Conservation (phyloP, 1,139 yeast species). For the Yamadazyma atmosphaerica region DNA sequence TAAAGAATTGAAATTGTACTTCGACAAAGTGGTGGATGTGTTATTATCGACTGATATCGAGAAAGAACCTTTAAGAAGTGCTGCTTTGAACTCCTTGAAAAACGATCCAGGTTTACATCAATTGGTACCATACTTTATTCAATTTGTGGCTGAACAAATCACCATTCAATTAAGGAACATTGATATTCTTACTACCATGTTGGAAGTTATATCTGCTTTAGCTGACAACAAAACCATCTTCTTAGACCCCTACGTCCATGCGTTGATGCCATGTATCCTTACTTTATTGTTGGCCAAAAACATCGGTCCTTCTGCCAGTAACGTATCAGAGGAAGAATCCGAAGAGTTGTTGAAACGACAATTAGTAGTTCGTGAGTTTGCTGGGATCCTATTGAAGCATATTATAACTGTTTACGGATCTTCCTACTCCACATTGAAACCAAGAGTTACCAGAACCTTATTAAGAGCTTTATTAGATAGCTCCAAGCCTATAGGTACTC, state of each 20-base stretch:
- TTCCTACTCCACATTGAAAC: slow-evolving; percentile 85
- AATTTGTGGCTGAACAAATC: slow-evolving; percentile 93
- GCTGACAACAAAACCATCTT: slow-evolving; percentile 84
- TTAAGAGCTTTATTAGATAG: slow-evolving; percentile 85
- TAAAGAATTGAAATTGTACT: slow-evolving; percentile 89
- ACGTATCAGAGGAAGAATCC: slow-evolving; percentile 28
- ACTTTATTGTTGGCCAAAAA: slow-evolving; percentile 87
- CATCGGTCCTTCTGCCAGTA: slow-evolving; percentile 62
- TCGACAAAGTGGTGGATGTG: slow-evolving; percentile 86
- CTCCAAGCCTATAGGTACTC: slow-evolving; percentile 80
- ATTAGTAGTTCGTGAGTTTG: slow-evolving; percentile 77
- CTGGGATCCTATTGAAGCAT: slow-evolving; percentile 79
- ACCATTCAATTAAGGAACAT: slow-evolving; percentile 82
- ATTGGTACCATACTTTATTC: slow-evolving; percentile 92
- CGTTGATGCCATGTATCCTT: slow-evolving; percentile 91
- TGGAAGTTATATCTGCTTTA: slow-evolving; percentile 85
- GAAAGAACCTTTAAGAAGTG: slow-evolving; percentile 62
- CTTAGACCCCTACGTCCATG: slow-evolving; percentile 94
- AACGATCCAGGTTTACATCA: slow-evolving; percentile 97
- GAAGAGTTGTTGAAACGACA: slow-evolving; percentile 41
- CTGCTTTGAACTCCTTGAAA: slow-evolving; percentile 81
- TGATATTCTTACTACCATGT: slow-evolving; percentile 77
- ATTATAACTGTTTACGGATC: slow-evolving; percentile 80
- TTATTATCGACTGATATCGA: slow-evolving; percentile 60
- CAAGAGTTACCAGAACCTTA: slow-evolving; percentile 90